Conservation (phyloP, 2,329 filamentous ascomycete species). For the Chalara sp. region DNA sequence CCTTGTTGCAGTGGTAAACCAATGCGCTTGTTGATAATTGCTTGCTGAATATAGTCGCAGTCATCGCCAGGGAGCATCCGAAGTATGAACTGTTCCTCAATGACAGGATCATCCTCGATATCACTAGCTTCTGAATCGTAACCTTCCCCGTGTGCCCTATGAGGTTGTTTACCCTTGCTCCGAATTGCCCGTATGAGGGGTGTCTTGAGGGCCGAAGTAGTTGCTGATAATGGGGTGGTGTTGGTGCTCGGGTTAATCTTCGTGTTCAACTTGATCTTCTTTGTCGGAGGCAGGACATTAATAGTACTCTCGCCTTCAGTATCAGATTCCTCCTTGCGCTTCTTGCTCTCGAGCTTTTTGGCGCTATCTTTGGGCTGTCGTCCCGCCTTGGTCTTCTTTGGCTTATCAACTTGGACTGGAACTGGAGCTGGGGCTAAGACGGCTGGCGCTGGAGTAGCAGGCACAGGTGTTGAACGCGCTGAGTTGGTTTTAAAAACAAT, state of each 20-base stretch:
- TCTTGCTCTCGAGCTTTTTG: constrained; percentile 49
- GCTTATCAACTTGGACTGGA: constrained; percentile 12
- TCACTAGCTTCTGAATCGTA: constrained; percentile 97
- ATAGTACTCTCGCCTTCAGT: constrained; percentile 37
- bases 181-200: constrained; percentile 37
- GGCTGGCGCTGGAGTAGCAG: constrained; percentile 6
- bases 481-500: constrained; percentile 22
- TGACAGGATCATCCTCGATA: constrained; percentile 75
- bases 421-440: constrained; percentile 6
- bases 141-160: constrained; percentile 72
- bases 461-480: constrained; percentile 18
- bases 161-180: constrained; percentile 59
- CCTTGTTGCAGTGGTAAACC: constrained; percentile 57
- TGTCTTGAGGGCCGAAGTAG: constrained; percentile 41
- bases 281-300: constrained; percentile 16
- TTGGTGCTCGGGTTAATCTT: constrained; percentile 24
- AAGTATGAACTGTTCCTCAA: constrained; percentile 84
- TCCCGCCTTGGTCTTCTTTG: constrained; percentile 51
- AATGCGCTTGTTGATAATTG: constrained; percentile 71
- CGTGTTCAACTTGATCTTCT: constrained; percentile 42
- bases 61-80: constrained; percentile 84
- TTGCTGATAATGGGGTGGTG: constrained; percentile 26
- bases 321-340: constrained; percentile 49
- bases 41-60: constrained; percentile 72
- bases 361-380: constrained; percentile 52